Evolutionary conservation across 2,329 filamentous ascomycete genomes (phyloP), one percentile per base, ranked within the genome.

Genomic region (Lasiodiplodia citricola): DNA sequence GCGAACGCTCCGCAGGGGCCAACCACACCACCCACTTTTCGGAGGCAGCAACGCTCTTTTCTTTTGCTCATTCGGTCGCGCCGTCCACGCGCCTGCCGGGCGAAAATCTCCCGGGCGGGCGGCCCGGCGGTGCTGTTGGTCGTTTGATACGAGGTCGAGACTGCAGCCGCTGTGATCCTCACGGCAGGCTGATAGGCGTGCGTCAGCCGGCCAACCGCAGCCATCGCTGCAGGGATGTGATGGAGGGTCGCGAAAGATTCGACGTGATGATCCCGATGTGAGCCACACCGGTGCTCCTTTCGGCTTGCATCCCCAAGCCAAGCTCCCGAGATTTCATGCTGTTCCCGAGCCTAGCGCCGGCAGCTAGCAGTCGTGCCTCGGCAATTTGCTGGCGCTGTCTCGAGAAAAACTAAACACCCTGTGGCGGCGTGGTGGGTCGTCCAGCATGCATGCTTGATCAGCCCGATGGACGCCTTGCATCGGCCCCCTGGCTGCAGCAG

Each of bases 21-120:
- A 51, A 52, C 44, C 58, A 63, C 58, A 63, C 58, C 60, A 64
- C 60, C 60, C 60, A 38, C 60, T 38, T n/a, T 64, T 63, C 44
- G 57, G n/a, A 62, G 57, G 41, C 41, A 62, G 38, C 57, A 63
- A 25, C 60, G 38, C 37, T 21, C 58, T 13, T 64, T 64, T 14
- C 60, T 64, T 64, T 64, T 64, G 41, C 41, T 47, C 6, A 41
- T 23, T 28, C n/a, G 38, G 38, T 2, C 23, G 13, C 57, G 25
- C 47, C 28, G 18, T 13, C 8, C 16, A 11, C 16, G 44, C 28
- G 58, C 41, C 41, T 35, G 14, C 57, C 37, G 7, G 31, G 58
- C 41, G 25, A 25, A 16, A 13, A 37, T 38, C 2, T 25, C 28
- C 60, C 44, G 60, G 60, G 28, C 58, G 11, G 58, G 31, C 41